Evolutionary conservation across 2,329 filamentous ascomycete species (phyloP), one percentile per base, ranked within the genome.

Genomic region (Ophiostoma montium): DNA sequence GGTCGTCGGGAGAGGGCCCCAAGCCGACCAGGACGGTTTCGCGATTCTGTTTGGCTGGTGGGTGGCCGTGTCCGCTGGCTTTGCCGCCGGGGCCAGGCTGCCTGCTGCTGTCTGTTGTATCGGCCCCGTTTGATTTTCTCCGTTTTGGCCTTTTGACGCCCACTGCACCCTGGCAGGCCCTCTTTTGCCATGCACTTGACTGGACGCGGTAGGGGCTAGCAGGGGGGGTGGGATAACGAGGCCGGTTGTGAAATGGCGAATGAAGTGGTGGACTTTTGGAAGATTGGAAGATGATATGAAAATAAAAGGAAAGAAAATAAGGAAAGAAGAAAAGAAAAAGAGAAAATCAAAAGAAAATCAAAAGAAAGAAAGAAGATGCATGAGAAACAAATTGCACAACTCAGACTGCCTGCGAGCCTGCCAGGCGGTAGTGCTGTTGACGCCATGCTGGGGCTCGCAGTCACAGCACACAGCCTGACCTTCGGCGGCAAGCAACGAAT

Each of bases 401-500:
- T 5, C n/a, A n/a, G n/a, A n/a, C n/a, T n/a, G n/a, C n/a, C n/a
- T n/a, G n/a, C n/a, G n/a, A n/a, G n/a, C n/a, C n/a, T n/a, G n/a
- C n/a, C n/a, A n/a, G n/a, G n/a, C n/a, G n/a, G n/a, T n/a, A n/a
- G n/a, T n/a, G n/a, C n/a, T n/a, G n/a, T n/a, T n/a, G n/a, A n/a
- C n/a, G n/a, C n/a, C n/a, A n/a, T n/a, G n/a, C n/a, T n/a, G n/a
- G n/a, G n/a, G n/a, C n/a, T n/a, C n/a, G n/a, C n/a, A n/a, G n/a
- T n/a, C n/a, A n/a, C n/a, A n/a, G 23, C 5, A 35, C 6, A 16
- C 19, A 10, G 11, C 10, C 2, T 11, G 30, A 19, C 8, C 35
- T 16, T 16, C 39, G 50, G 50, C 50, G 50, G 50, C 47, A 52
- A 52, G 47, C 50, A 50, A 46, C 50, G 39, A 52, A 52, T 49